Conservation (phyloP, 2,329 filamentous ascomycete genomes). For the Aureobasidium sp. region DNA sequence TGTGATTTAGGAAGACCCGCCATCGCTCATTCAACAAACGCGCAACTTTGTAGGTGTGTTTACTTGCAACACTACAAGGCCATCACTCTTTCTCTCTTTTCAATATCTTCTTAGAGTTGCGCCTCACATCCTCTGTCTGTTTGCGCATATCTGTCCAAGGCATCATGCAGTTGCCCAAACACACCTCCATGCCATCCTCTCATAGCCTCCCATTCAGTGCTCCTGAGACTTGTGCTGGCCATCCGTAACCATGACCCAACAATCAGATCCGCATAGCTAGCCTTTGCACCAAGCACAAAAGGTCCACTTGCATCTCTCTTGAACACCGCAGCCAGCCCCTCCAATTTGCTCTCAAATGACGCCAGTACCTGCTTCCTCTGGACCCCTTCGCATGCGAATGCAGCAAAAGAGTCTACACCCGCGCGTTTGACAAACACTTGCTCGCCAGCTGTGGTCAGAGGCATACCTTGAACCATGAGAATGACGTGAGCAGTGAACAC, state of each 20-base stretch:
- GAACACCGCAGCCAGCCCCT: background rate
- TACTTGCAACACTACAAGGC: no score
- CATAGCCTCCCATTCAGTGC: slow-evolving; percentile 43
- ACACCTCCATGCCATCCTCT: slow-evolving; percentile 44
- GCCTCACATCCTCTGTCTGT: background rate
- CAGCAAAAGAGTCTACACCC: background rate
- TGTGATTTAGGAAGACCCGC: background rate
- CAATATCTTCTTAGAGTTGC: no score
- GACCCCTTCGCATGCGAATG: background rate
- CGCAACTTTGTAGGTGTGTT: no score
- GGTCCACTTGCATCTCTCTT: slow-evolving; percentile 33
- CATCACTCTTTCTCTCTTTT: no score
- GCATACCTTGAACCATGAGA: slow-evolving; percentile 26
- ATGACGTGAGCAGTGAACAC: slow-evolving; percentile 42
- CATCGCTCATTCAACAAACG: no score
- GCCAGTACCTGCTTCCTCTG: background rate
- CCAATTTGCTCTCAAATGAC: background rate
- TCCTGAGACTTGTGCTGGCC: slow-evolving; percentile 35
- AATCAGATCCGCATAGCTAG: slow-evolving; percentile 51
- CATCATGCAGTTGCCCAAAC: slow-evolving; percentile 47
- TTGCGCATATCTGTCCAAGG: slow-evolving; percentile 16
- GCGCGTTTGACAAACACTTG: slow-evolving; percentile 4
- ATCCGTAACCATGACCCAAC: slow-evolving; percentile 52
- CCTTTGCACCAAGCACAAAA: slow-evolving; percentile 41
- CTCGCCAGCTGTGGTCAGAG: slow-evolving; percentile 24